Evolutionary conservation across 495 filamentous ascomycete genomes (phyloP), one percentile per base, ranked within the genome.

Genomic region (Choiromyces venosus): DNA sequence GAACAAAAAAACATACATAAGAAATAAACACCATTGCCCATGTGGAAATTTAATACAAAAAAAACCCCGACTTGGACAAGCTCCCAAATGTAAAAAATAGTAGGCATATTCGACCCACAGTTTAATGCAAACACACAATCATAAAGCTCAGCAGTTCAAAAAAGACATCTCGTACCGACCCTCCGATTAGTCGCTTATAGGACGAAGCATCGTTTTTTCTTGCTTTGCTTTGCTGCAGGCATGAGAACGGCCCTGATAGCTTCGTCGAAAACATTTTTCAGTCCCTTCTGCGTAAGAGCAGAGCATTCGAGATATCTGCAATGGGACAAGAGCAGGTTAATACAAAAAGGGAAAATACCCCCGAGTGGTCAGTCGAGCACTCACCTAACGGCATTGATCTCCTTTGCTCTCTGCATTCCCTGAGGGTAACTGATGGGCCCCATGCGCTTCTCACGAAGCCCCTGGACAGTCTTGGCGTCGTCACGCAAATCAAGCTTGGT

Each of bases 191-290:
- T 14, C 66, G 18, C 37, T 37, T 78, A 78, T 78, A 78, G 76
- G 46, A 79, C 65, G 52, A 67, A 72, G 18, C 72, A 75, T 37
- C 9, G 1, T 36, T 76, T 76, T 68, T 76, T 79, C 42, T 61
- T 67, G 16, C 4, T 8, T 4, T 46, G 66, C 67, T 77, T 79
- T 1, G 76, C 70, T 2, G 79, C 65, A 37, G 80, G 80, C 79
- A 81, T 81, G 61, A 81, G 71, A 64, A 81, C 80, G 44, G 80
- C 80, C 66, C 80, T 88, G 81, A 99, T 99, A 46, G 95, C 95
- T 81, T 97, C 93, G 78, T 99, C 95, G 81, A 99, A 99, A 66
- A 99, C 96, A 70, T 92, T 94, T 88, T 99, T 99, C 77, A 99
- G 83, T 80, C 96, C 96, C 71, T 93, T 87, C 84, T 98, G 95